These are phyloP conservation scores for Ilyonectria robusta DNA, from an alignment of 2,329 filamentous ascomycete genomes.

Conservation along the genomic window DNA sequence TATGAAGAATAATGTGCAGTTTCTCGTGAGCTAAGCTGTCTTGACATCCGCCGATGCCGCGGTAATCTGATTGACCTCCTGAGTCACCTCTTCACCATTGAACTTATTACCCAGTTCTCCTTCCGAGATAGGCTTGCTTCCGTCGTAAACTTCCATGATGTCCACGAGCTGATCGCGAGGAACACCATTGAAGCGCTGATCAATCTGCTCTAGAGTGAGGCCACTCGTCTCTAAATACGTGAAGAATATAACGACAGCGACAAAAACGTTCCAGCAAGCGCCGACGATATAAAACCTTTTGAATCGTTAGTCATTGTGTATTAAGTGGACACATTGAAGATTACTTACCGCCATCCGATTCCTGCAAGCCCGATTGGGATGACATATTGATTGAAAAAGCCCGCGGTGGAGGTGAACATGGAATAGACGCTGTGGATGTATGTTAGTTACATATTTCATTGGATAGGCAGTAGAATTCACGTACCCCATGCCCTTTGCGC, in stretches of 20 bases:
- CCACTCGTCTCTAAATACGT: constrained; percentile 30
- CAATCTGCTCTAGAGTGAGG: constrained; percentile 31
- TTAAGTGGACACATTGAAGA: no score
- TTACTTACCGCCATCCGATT: constrained; percentile 27
- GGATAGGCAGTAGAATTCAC: neutral
- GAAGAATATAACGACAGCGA: constrained; percentile 27
- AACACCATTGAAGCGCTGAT: constrained; percentile 32
- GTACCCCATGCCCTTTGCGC: constrained; percentile 30
- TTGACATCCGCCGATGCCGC: neutral
- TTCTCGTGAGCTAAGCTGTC: neutral
- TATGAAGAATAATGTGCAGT: rapidly evolving
- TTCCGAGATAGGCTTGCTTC: constrained; percentile 24
- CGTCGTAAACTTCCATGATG: constrained; percentile 19
- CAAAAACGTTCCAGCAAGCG: constrained; percentile 21
- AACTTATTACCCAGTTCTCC: neutral
- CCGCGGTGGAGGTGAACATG: constrained; percentile 22
- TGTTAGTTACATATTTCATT: neutral
- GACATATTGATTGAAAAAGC: constrained; percentile 33
- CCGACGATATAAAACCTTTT: constrained; percentile 30
- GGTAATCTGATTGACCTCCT: neutral
- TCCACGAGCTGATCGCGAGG: constrained; percentile 25
- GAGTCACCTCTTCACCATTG: neutral
- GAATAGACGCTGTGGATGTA: constrained; percentile 18
- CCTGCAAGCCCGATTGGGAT: constrained; percentile 23
- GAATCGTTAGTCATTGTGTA: neutral